Base-by-base conservation (phyloP, 768 basidiomycete genomes). In the Mycena polygramma region DNA sequence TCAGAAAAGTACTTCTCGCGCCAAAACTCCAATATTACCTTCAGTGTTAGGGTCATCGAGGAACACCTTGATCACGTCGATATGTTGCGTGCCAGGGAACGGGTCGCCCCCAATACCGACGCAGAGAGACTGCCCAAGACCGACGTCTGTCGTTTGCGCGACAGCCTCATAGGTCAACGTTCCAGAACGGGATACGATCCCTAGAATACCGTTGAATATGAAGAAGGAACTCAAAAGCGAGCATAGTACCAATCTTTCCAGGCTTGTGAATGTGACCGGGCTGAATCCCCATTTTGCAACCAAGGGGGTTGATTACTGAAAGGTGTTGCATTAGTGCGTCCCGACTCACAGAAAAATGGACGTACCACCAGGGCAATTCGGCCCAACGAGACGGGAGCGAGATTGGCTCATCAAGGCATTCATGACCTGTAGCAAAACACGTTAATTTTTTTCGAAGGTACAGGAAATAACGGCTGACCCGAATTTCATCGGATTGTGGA, bases 221-320 rank as follows among this genome's bases (percentile, higher is more conserved):
- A 45, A 24, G 60, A 57, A 15, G 41, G 66, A 24, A 22, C 43
- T 15, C 22, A 51, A 46, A 37, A 24, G 37, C 17, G 53, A 57
- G 7, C 13, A 4, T 78, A 88, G 41, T 75, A 94, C 97, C 97
- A 75, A 99, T 97, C 75, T 94, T 95, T 63, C 98, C 98, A 65
- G 97, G 96, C 75, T 81, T 95, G 85, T 99, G 98, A 76, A 99
- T 98, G 79, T 98, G 96, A 35, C 96, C 98, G 15, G 98, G 98
- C 77, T 95, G 94, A 78, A 99, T 99, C 68, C 98, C 98, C 91
- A 99, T 98, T 87, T 99, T 99, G 87, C 98, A 99, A 24, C 97
- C 97, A 48, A 93, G 86, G 20, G 97, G 97, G 78, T 97, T 97
- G 78, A 99, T 98, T 76, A 99, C 92, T 87, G 66, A 24, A 66